Conservation (phyloP, 2,329 filamentous ascomycete species). For the Polytolypa hystricis region DNA sequence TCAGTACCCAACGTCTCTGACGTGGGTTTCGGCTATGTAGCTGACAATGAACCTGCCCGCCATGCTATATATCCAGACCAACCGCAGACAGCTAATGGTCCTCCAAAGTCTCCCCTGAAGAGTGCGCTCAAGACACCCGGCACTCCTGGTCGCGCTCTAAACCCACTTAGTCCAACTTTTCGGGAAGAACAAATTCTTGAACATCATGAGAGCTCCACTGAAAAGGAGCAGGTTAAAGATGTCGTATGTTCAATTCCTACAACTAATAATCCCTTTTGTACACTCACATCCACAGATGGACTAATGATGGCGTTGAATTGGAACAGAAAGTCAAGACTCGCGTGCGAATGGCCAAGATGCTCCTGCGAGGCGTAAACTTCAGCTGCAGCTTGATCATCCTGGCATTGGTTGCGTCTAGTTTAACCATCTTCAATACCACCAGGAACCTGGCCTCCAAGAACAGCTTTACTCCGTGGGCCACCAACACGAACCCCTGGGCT, state of each 20-base stretch:
- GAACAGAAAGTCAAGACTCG: conserved; percentile 79
- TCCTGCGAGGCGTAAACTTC: conserved; percentile 92
- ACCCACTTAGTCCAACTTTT: conserved; percentile 84
- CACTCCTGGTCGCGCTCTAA: conserved; percentile 62
- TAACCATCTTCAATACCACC: conserved; percentile 87
- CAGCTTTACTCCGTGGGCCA: conserved; percentile 74
- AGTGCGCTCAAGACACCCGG: conserved; percentile 83
- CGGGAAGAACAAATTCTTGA: conserved; percentile 77
- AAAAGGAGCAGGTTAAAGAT: conserved; percentile 78
- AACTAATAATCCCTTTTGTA: conserved; percentile 1
- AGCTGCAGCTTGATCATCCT: conserved; percentile 93
- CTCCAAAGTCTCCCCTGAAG: conserved; percentile 71
- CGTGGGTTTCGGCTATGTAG: conserved; percentile 86
- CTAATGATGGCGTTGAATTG: no score
- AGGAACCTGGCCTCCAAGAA: conserved; percentile 62
- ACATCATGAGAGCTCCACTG: conserved; percentile 68
- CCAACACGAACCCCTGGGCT: conserved; percentile 71
- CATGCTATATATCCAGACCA: conserved; percentile 37
- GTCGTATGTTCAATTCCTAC: conserved; percentile 50
- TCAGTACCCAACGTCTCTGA: conserved; percentile 68
- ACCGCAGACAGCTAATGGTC: conserved; percentile 49
- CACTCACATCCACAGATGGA: no score
- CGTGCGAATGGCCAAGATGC: conserved; percentile 85
- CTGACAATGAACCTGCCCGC: conserved; percentile 40
- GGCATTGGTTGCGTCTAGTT: conserved; percentile 75